Evolutionary conservation across 192 early-diverging fungal genomes (phyloP).

Genomic region (Gorgonomyces haynaldii): DNA sequence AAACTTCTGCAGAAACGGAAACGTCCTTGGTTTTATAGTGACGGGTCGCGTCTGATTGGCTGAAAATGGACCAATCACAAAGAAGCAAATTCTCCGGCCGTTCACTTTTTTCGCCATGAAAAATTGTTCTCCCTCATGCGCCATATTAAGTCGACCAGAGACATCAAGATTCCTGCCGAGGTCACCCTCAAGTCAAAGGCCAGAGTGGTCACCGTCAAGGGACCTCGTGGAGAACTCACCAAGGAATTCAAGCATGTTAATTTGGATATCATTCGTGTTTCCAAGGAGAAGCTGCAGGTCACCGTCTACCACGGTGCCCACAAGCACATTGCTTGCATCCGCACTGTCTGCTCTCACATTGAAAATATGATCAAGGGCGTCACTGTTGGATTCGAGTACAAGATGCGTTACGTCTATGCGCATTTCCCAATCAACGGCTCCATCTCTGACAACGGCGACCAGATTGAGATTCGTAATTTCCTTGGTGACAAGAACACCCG

Average conservation of each 20-base stretch:
- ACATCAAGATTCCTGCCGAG: conserved; percentile 79
- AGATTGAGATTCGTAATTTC: conserved; percentile 97
- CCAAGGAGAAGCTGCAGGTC: conserved; percentile 63
- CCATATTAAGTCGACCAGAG: conserved; percentile 83
- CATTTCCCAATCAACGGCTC: conserved; percentile 99
- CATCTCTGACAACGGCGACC: conserved; percentile 54
- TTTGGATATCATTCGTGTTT: conserved; percentile 72
- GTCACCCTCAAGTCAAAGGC: conserved; percentile 79
- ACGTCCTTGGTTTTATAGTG: too few relatives aligned
- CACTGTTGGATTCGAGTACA: conserved; percentile 98
- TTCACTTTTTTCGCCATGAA: too few relatives aligned
- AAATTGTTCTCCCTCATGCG: too few relatives aligned
- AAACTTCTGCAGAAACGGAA: too few relatives aligned
- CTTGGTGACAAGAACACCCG: conserved; percentile 90
- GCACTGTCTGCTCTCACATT: conserved; percentile 90
- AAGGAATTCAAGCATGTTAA: conserved; percentile 91
- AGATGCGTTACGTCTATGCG: conserved; percentile 97
- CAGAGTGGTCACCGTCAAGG: conserved; percentile 74
- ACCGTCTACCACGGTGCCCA: conserved; percentile 90
- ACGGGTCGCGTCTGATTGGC: too few relatives aligned
- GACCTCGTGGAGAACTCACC: conserved; percentile 77
- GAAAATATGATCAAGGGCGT: conserved; percentile 96
- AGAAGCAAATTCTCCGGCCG: too few relatives aligned
- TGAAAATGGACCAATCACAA: too few relatives aligned
- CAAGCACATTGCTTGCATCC: conserved; percentile 98